Conservation (phyloP, 768 basidiomycete species). For the Podaxis pistillaris region DNA sequence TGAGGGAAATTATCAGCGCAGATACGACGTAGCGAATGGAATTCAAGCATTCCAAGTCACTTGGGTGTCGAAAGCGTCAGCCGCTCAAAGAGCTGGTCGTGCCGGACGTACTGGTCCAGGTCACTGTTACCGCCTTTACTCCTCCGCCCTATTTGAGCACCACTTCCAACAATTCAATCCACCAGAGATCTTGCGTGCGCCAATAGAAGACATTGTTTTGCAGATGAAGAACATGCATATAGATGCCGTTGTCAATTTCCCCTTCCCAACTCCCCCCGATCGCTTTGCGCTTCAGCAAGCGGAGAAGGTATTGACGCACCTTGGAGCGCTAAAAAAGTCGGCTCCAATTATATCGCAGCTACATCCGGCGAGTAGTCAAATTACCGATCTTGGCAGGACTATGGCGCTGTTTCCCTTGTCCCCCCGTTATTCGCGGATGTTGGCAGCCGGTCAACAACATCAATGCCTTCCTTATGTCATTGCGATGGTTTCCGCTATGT, state of each 20-base stretch:
- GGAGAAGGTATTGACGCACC: constrained; percentile 73
- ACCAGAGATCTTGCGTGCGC: constrained; percentile 93
- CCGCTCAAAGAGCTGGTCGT: constrained; percentile 91
- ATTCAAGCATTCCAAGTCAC: constrained; percentile 91
- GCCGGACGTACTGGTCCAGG: constrained; percentile 98
- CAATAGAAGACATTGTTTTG: constrained; percentile 93
- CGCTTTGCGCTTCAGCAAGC: constrained; percentile 71
- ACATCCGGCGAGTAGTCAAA: constrained; percentile 43
- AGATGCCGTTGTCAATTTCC: constrained; percentile 94
- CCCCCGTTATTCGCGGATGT: constrained; percentile 94
- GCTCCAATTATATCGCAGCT: constrained; percentile 22
- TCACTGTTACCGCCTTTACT: constrained; percentile 97
- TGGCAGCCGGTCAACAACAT: constrained; percentile 89
- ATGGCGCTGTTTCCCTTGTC: constrained; percentile 95
- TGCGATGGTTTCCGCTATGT: constrained; percentile 84
- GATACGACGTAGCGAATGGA: constrained; percentile 76
- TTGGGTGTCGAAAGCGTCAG: constrained; percentile 96
- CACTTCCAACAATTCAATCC: constrained; percentile 84
- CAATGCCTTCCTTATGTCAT: constrained; percentile 83
- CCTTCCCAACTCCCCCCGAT: constrained; percentile 96
- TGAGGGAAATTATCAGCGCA: constrained; percentile 50
- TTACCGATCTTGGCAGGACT: constrained; percentile 86
- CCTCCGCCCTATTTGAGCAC: constrained; percentile 91
- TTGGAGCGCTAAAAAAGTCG: constrained; percentile 69
- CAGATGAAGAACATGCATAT: constrained; percentile 99